phyloP scores from a whole-genome alignment of 2,329 filamentous ascomycete genomes.

The Xylariaceae sp. region DNA sequence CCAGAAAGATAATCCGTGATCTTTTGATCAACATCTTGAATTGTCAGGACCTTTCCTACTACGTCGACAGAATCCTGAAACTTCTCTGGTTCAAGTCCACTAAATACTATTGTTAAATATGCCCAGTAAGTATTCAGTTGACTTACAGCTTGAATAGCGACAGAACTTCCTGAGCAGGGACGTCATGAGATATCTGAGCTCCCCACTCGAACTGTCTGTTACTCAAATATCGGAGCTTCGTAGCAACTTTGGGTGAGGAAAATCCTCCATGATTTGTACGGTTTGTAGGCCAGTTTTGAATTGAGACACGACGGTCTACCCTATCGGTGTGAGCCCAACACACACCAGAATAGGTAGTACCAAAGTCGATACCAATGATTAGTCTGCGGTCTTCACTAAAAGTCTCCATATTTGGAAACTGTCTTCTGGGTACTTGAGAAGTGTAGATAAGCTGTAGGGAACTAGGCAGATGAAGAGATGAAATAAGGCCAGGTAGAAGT shows the following conservation, averaged over 20 bases:
- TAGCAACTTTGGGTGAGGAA: slow-evolving; percentile 52
- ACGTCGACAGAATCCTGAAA: slow-evolving; percentile 2
- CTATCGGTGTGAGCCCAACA: slow-evolving; percentile 52
- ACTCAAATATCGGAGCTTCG: slow-evolving; percentile 47
- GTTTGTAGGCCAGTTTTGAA: slow-evolving; percentile 50
- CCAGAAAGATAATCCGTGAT: slow-evolving; percentile 53
- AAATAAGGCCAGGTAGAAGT: too few relatives aligned
- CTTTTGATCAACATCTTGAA: slow-evolving; percentile 43
- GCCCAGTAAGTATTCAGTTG: neutral
- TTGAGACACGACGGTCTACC: slow-evolving; percentile 45
- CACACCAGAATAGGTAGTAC: slow-evolving; percentile 59
- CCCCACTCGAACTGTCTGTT: slow-evolving; percentile 51
- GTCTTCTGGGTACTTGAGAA: neutral
- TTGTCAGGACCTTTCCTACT: slow-evolving; percentile 17
- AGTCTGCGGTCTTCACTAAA: slow-evolving; percentile 38
- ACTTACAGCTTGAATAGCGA: slow-evolving; percentile 57
- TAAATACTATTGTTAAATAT: neutral
- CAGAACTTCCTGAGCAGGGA: slow-evolving; percentile 42
- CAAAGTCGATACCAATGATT: slow-evolving; percentile 58
- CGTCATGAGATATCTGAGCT: slow-evolving; percentile 48
- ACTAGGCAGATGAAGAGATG: too few relatives aligned
- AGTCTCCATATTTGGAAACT: neutral
- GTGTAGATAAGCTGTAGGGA: too few relatives aligned
- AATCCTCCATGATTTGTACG: slow-evolving; percentile 40
- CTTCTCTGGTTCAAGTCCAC: slow-evolving; percentile 13